Evolutionary conservation across 139 green algal genomes (phyloP).

Genomic region (Haematococcus sp.): DNA sequence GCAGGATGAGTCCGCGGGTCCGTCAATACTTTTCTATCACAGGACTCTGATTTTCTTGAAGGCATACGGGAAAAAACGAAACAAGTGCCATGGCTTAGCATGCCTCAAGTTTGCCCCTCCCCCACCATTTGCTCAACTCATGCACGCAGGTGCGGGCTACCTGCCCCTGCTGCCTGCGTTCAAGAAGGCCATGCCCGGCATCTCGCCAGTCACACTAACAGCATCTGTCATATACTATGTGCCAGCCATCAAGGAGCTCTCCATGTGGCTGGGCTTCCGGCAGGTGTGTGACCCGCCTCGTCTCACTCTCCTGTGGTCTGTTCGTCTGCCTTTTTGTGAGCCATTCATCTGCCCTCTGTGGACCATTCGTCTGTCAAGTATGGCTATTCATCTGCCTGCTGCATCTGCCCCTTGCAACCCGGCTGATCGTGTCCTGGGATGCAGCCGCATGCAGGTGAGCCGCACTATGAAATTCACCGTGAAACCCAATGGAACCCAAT

Average conservation of each 20-base stretch:
- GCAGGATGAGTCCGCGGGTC: no score
- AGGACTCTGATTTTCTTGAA: no score
- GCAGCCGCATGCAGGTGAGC: no score
- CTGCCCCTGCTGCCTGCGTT: constrained; percentile 67
- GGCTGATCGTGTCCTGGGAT: no score
- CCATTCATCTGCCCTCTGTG: not conserved
- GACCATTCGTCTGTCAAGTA: constrained; percentile 10
- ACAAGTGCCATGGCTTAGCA: no score
- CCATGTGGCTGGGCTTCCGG: constrained; percentile 60
- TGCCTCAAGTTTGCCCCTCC: no score
- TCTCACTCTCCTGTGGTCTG: not conserved
- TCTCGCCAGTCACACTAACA: constrained; percentile 35
- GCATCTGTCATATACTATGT: constrained; percentile 48
- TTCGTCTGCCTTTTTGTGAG: not conserved
- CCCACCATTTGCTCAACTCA: no score
- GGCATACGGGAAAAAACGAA: no score
- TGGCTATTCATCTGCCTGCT: constrained; percentile 25
- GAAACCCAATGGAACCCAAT: no score
- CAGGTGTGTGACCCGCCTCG: constrained; percentile 32
- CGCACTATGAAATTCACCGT: no score
- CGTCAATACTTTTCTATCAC: no score
- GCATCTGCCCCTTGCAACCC: no score
- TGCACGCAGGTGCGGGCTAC: constrained; percentile 60
- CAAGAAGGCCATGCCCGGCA: constrained; percentile 28
- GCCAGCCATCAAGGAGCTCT: constrained; percentile 61